These are phyloP conservation scores for Przewalskia tangutica DNA, from an alignment of 257 asterid genomes.

Conservation along the genomic window DNA sequence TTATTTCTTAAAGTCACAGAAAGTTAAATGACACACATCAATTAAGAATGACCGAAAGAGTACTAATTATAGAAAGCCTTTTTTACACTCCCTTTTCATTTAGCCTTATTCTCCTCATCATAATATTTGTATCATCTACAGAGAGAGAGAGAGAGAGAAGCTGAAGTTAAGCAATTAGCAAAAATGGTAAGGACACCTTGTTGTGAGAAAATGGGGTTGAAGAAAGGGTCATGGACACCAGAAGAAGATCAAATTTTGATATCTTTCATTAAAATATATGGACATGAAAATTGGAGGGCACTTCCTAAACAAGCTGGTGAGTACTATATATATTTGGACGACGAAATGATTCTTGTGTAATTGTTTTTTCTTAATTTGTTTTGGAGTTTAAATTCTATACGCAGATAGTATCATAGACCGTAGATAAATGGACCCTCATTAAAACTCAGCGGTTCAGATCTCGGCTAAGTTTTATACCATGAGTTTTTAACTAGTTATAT, in stretches of 20 bases:
- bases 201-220: conserved; percentile 34
- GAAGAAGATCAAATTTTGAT: conserved; percentile 30
- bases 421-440: too few relatives aligned
- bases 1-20: too few relatives aligned
- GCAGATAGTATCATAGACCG: too few relatives aligned
- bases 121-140: neutral
- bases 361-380: neutral
- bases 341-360: neutral
- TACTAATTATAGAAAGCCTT: neutral
- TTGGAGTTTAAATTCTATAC: too few relatives aligned
- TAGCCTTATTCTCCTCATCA: neutral
- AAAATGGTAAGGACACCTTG: conserved; percentile 31
- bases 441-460: too few relatives aligned
- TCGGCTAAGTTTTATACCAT: too few relatives aligned
- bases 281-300: conserved; percentile 39
- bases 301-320: conserved; percentile 32
- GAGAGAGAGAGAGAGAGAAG: neutral
- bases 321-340: neutral
- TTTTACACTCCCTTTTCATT: neutral
- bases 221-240: conserved; percentile 33
- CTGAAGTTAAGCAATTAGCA: neutral
- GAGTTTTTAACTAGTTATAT: too few relatives aligned
- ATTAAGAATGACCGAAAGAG: too few relatives aligned
- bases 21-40: too few relatives aligned
- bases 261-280: conserved; percentile 18